Evolutionary conservation across 257 asterid genomes (phyloP), one percentile per base, ranked within the genome.

Genomic region (Apocynum venetum): DNA sequence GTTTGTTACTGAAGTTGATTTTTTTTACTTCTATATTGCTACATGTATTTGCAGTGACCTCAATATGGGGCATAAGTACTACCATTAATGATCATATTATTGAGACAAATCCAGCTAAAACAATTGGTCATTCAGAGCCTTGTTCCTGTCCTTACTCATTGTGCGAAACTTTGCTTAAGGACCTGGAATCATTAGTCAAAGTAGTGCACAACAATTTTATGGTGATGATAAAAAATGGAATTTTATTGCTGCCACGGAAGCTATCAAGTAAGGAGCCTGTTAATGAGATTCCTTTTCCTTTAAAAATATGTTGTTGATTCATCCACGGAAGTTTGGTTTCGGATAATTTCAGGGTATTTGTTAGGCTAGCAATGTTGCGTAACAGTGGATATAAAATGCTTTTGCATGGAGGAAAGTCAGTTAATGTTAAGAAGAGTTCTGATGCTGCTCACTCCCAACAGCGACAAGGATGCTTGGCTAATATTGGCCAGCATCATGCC

Each of bases 181-280:
- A 93, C 88, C 84, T 96, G 90, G 99, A 96, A 85, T 93, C 98
- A 70, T 87, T 96, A 71, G 90, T 96, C 78, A 98, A 96, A 88
- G 99, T 96, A 84, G 93, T 82, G 99, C 98, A 14, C 93, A 89
- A 72, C 97, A 91, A 73, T 84, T 82, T 44, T 89, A 80, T 72
- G 99, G 99, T 6, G 97, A 90, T 77, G 97, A 89, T 19, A 91
- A 82, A 80, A 96, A 93, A 88, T 96, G 99, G 99, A 89, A 89
- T 80, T 88, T 90, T 80, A 84, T 96, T 78, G 97, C 95, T 78
- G 46, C 86, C 74, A 88, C 92, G 59, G 99, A 96, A 86, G 93
- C 89, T 70, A 83, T 79, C 85, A 96, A 96, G 99, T 93, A 89
- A 81, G 83, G 41, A 36, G 56, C 77, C 56, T 72, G 47, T 61